A percentile compares a stretch with the other conserved stretches of the same genome.
phyloP scores from a whole-genome alignment of 2,329 filamentous ascomycete species.

The Clonostachys chloroleuca region DNA sequence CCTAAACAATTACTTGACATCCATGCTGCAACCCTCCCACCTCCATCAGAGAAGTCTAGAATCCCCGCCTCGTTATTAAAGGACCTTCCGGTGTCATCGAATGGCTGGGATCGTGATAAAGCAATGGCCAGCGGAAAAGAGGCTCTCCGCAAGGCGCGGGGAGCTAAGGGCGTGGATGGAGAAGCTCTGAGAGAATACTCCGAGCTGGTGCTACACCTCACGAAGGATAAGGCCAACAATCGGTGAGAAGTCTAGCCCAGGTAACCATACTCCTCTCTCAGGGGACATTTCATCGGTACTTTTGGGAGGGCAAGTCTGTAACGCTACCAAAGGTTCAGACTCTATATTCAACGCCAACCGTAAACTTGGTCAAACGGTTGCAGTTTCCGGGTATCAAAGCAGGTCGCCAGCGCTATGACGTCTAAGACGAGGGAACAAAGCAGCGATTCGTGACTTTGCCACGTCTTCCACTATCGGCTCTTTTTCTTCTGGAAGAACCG shows the following conservation, averaged over 20 bases:
- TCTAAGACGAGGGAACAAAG: neutral
- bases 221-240: conserved; percentile 20
- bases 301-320: neutral
- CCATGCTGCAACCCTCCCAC: conserved; percentile 40
- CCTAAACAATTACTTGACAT: conserved; percentile 41
- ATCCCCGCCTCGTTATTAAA: conserved; percentile 25
- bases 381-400: neutral
- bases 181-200: conserved; percentile 58
- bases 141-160: conserved; percentile 44
- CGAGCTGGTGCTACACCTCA: conserved; percentile 47
- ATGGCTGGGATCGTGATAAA: conserved; percentile 53
- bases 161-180: conserved; percentile 46
- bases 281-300: too few species aligned
- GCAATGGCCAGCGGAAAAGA: conserved; percentile 52
- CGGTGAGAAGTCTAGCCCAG: conserved; percentile 1
- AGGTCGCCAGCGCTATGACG: neutral
- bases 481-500: conserved; percentile 16
- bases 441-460: neutral
- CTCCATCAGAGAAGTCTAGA: conserved; percentile 14
- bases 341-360: too few species aligned
- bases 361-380: too few species aligned
- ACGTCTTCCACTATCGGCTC: neutral
- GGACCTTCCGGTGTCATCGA: conserved; percentile 18
- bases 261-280: neutral
- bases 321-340: neutral